Base-by-base conservation (phyloP, 2,329 filamentous ascomycete genomes). In the Penicillium sp. region DNA sequence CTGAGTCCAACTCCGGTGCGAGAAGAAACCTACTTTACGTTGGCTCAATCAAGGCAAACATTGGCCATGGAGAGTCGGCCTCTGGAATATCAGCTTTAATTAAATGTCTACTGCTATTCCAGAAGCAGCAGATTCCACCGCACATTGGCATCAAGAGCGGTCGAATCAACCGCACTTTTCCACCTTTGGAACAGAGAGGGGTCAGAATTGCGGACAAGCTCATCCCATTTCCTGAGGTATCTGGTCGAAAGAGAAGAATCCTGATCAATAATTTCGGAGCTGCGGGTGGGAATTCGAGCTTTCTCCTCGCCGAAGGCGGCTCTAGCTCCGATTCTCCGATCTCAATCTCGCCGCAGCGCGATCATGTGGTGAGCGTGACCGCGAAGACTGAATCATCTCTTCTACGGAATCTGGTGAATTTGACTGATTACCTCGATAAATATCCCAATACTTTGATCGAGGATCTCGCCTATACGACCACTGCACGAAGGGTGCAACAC, bases 91-190 rank as follows among this genome's bases (percentile, higher is more conserved):
- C 66, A 6, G 61, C 70, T 1, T 74, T 89, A 3, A 78, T 85
- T 68, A 89, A 89, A 71, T 82, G 86, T 0, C 71, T 89, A 4
- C 68, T 89, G 66, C 88, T 88, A 84, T 70, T 88, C 47, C 79
- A 86, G 70, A 82, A 88, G 66, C 82, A 81, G 53, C 71, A 75
- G 7, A 89, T 89, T 29, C 85, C 86, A 0, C 86, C 84, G 0
- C 87, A 91, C 60, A 77, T 83, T 10, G 87, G 87, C 10, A 88
- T 90, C 74, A 89, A 89, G 49, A 69, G 60, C 17, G 51, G 60
- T 43, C 47, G 47, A 27, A 65, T 75, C 12, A 75, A 74, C 62
- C 67, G 65, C 15, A 66, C 56, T 2, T 70, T 73, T 44, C 69
- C 72, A 3, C 66, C 70, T 47, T 57, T 75, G 8, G 65, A 67